phyloP scores from a whole-genome alignment of 345 rosid species.

The Citrus glauca region DNA sequence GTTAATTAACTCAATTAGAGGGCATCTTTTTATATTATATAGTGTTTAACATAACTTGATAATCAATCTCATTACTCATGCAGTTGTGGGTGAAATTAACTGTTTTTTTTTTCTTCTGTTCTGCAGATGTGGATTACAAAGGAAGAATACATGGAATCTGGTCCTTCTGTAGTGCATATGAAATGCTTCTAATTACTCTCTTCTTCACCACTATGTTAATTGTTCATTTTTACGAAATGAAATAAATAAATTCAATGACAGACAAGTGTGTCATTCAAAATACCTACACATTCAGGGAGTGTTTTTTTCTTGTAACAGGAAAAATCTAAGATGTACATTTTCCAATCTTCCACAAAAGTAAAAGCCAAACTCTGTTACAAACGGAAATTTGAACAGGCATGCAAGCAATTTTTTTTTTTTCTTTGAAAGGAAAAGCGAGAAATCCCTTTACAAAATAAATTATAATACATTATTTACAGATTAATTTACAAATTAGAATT shows the following conservation, averaged over 20 bases:
- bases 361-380: not conserved
- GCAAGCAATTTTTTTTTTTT: too few species aligned
- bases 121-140: conserved; percentile 29
- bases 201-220: not conserved
- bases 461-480: too few species aligned
- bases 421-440: too few species aligned
- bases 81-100: too few species aligned
- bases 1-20: not conserved
- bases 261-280: not conserved
- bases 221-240: not conserved
- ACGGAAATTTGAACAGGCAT: not conserved
- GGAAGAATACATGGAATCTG: conserved; percentile 26
- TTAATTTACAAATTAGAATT: too few species aligned
- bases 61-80: too few species aligned
- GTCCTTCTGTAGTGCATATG: conserved; percentile 26
- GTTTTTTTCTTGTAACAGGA: not conserved
- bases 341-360: not conserved
- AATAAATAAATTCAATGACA: not conserved
- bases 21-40: not conserved
- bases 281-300: not conserved
- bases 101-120: too few species aligned
- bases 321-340: not conserved
- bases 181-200: conserved; percentile 11
- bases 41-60: too few species aligned
- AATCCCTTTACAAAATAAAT: too few species aligned